Base-by-base conservation (phyloP, 2,329 filamentous ascomycete genomes). In the Penicillium rolfsii region DNA sequence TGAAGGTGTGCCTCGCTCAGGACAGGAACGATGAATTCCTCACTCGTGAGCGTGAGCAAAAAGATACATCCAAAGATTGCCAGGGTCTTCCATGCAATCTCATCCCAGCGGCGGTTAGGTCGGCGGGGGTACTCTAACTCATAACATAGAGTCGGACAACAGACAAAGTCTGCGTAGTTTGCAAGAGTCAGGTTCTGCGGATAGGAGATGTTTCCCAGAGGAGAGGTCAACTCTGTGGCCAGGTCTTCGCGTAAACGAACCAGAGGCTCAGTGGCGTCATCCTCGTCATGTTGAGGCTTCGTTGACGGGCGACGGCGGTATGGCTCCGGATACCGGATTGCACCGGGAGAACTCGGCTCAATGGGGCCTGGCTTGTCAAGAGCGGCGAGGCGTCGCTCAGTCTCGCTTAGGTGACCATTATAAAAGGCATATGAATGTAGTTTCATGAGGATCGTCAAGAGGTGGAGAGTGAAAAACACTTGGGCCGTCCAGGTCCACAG, bases 381-480 rank as follows among this genome's bases (percentile, higher is more conserved):
- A 43, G 87, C 87, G 58, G 85, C 86, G 12, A 99, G 83, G 11
- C 92, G 89, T 73, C 89, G 88, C 75, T 96, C 87, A 0, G 92
- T 96, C 75, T 95, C 91, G 67, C 90, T 91, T 16, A 99, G 83
- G 76, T 99, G 95, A 11, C 95, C 95, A 71, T 97, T 98, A 81
- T 99, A 99, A 77, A 98, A 99, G 26, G 92, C 91, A 73, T 97
- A 99, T 5, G 93, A 97, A 76, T 99, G 95, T 87, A 98, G 95
- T 82, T 99, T 99, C 95, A 99, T 99, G 54, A 97, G 87, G 22
- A 99, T 83, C 7, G 91, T 89, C 78, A 99, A 87, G 46, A 93
- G 89, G 77, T 99, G 95, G 36, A 99, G 82, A 11, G 93, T 89
- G 69, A 99, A 86, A 76, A 96, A 99, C 41, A 99, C 95, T 73